Evolutionary conservation across 345 rosid species (phyloP), one percentile per base, ranked within the genome.

Genomic region (Acer campestre): DNA sequence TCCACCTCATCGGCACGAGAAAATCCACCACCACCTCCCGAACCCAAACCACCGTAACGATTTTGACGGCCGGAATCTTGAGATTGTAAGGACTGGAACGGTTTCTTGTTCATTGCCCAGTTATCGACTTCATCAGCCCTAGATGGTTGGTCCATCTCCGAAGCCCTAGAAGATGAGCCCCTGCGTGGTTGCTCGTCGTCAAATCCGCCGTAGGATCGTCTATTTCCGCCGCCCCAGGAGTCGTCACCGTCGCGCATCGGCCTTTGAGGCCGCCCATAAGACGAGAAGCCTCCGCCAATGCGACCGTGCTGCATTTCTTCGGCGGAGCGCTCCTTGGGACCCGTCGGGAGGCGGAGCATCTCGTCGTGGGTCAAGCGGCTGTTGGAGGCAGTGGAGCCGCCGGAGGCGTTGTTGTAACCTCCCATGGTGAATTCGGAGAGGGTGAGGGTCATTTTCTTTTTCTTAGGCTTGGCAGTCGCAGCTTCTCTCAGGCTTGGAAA

Each of bases 71-170:
- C 80, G 4, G 88, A 85, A 85, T 90, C 98, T 10, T 84, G 79
- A 0, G 91, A 81, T 1, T 94, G 89, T 23, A 86, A 75, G 16
- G 88, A 1, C 18, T 20, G 72, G 18, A 74, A 27, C 0, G 87
- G 0, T 64, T 89, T 94, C 85, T 97, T 97, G 27, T 69, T 80
- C 85, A 73, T 82, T 58, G 95, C 92, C 99, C 99, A 97, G 56
- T 93, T 94, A 83, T 92, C 98, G 68, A 70, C 91, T 82, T 90
- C 98, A 76, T 97, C 98, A 7, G 97, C 98, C n/a, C 99, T 85
- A 75, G 99, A 94, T 0, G 87, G 87, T 70, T 88, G 98, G 70
- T 89, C 98, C 65, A 86, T 88, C 74, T 92, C 97, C 68, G 95
- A 86, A 90, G 77, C 91, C 94, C 98, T 94, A 83, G 95, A 75